Evolutionary conservation across 257 asterid species (phyloP).

Genomic region (Gynochthodes officinalis): DNA sequence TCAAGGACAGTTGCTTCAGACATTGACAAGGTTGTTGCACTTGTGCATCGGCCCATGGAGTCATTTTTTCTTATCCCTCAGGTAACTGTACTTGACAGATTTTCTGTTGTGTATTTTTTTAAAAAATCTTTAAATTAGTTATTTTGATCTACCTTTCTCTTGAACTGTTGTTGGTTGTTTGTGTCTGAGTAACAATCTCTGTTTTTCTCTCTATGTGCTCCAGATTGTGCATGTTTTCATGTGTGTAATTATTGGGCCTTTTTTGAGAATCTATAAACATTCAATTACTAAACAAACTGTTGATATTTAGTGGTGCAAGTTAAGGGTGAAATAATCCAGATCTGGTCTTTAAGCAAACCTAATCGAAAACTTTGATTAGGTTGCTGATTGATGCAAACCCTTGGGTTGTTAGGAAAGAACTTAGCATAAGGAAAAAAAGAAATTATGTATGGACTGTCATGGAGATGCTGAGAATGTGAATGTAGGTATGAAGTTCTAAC

Average conservation of each 20-base stretch:
- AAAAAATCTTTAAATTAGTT: background rate
- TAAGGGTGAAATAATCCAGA: background rate
- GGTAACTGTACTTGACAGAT: slow-evolving; percentile 36
- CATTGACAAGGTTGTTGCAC: slow-evolving; percentile 55
- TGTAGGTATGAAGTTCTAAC: background rate
- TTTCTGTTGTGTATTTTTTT: background rate
- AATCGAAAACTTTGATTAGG: background rate
- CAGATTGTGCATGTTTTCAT: background rate
- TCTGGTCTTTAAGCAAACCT: background rate
- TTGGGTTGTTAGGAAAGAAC: background rate
- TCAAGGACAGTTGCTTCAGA: slow-evolving; percentile 59
- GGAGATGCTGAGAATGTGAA: background rate
- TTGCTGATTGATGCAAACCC: slow-evolving; percentile 3
- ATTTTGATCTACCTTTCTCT: background rate
- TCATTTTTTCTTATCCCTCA: slow-evolving; percentile 87
- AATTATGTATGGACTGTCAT: background rate
- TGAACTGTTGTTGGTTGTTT: background rate
- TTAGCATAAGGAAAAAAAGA: background rate
- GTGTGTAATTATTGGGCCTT: background rate
- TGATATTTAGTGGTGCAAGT: background rate
- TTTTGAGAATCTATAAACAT: background rate
- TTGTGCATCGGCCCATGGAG: slow-evolving; percentile 91
- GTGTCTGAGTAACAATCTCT: background rate
- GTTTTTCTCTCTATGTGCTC: background rate
- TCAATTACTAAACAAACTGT: slow-evolving; percentile 1